These are phyloP conservation scores for Arthrobotrys sinensis DNA, from an alignment of 2,329 filamentous ascomycete species.

Conservation along the genomic window DNA sequence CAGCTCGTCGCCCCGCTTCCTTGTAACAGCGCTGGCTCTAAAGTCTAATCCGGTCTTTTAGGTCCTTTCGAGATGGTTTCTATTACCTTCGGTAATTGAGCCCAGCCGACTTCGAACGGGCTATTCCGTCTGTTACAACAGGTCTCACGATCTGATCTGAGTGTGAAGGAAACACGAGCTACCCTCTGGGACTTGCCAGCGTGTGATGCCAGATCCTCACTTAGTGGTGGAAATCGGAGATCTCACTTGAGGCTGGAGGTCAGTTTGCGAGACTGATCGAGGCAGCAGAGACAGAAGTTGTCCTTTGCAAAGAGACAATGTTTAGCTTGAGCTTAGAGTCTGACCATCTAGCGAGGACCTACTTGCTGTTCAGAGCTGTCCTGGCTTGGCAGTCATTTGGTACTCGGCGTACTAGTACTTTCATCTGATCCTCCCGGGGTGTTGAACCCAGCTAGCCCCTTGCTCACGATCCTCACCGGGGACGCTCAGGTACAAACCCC, in stretches of 20 bases:
- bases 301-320: slow-evolving; percentile 43
- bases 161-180: not conserved
- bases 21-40: not conserved
- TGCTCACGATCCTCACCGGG: slow-evolving; percentile 26
- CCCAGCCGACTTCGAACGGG: slow-evolving; percentile 2
- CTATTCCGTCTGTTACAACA: slow-evolving; percentile 23
- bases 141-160: slow-evolving; percentile 30
- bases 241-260: slow-evolving; percentile 13
- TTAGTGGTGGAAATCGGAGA: slow-evolving; percentile 1
- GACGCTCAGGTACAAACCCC: slow-evolving; percentile 30
- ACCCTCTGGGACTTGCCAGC: slow-evolving; percentile 2
- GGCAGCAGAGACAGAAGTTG: slow-evolving; percentile 38
- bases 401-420: slow-evolving; percentile 43
- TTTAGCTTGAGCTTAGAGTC: slow-evolving; percentile 20
- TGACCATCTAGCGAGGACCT: not conserved
- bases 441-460: slow-evolving; percentile 9
- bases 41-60: slow-evolving; percentile 33
- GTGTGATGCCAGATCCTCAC: slow-evolving; percentile 5
- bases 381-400: slow-evolving; percentile 7
- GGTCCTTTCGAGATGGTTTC: slow-evolving; percentile 16
- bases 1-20: slow-evolving; percentile 36
- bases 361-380: slow-evolving; percentile 6
- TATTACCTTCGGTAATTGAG: slow-evolving; percentile 11
- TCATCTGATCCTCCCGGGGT: slow-evolving; percentile 3
- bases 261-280: slow-evolving; percentile 9